These are phyloP conservation scores for Lactarius hengduanensis DNA, from an alignment of 768 basidiomycete species.

Conservation along the genomic window DNA sequence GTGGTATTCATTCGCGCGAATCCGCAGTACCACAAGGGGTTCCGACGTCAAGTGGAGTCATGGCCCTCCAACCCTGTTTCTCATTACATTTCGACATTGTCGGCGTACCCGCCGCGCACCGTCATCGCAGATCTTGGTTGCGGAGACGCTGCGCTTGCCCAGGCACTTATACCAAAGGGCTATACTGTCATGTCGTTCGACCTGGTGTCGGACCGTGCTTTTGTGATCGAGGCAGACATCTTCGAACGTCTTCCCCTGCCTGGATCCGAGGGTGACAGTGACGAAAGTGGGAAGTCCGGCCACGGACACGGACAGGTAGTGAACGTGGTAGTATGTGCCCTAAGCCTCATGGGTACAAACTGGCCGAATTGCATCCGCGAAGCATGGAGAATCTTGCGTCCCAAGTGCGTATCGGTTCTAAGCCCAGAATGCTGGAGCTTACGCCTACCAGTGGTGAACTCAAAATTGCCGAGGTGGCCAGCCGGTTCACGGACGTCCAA, in stretches of 20 bases:
- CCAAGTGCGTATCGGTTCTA: slow-evolving; percentile 55
- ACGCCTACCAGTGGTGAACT: slow-evolving; percentile 61
- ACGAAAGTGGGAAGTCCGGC: slow-evolving; percentile 36
- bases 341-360: slow-evolving; percentile 96
- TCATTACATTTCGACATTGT: slow-evolving; percentile 67
- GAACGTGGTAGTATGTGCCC: slow-evolving; percentile 88
- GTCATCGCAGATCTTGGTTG: slow-evolving; percentile 94
- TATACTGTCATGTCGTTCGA: slow-evolving; percentile 76
- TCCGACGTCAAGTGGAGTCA: slow-evolving; percentile 84
- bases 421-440: background rate
- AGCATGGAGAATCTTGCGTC: slow-evolving; percentile 81
- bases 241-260: slow-evolving; percentile 80
- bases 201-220: slow-evolving; percentile 68
- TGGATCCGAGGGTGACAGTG: slow-evolving; percentile 55
- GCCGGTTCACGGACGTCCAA: slow-evolving; percentile 69
- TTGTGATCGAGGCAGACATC: slow-evolving; percentile 89
- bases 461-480: slow-evolving; percentile 87
- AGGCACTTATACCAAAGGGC: slow-evolving; percentile 65
- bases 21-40: slow-evolving; percentile 85
- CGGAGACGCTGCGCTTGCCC: slow-evolving; percentile 89
- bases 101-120: slow-evolving; percentile 59
- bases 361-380: slow-evolving; percentile 92
- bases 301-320: slow-evolving; percentile 72
- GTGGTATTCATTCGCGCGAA: slow-evolving; percentile 8
- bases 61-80: slow-evolving; percentile 97